Base-by-base conservation (phyloP, 805 yeast species). In the Sugiyamaella lignohabitans region DNA sequence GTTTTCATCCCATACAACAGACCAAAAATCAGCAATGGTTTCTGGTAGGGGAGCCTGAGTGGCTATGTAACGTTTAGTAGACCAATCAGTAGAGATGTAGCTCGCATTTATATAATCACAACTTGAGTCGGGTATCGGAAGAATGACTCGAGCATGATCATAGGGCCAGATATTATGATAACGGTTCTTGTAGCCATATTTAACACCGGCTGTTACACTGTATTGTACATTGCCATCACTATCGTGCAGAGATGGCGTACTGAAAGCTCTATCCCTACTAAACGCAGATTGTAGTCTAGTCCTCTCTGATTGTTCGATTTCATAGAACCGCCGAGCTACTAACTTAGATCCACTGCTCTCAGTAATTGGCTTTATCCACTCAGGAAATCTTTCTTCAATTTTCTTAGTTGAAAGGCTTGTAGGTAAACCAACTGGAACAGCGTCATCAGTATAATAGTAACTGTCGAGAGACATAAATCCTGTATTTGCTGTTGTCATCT, bases 31-130 rank as follows among this genome's bases (percentile, higher is more conserved):
- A 20, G 79, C 80, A 40, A 85, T 75, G 0, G 98, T 87, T 30
- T 78, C 79, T 1, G 72, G 70, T 48, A 91, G 65, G 2, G 98
- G 98, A 2, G 96, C 98, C 60, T 91, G 98, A 1, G 97, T 81
- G 1, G 97, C 98, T 57, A 91, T 88, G 59, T 82, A 84, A 36
- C 74, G 72, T 35, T 61, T 56, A 8, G 53, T 53, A 53, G 68
- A 59, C 58, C 64, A 39, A 56, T 59, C 54, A 56, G 75, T 58
- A 52, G 54, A 43, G 29, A 86, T 65, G 63, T 82, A 84, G 41
- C 87, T 84, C 0, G 97, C 98, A 65, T 89, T 89, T 55, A 89
- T 85, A 62, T 91, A 89, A 59, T 81, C 87, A 35, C 43, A 41
- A 49, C 20, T 35, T 19, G 29, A 21, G 5, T 5, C 16, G 6